Percentiles rank a stretch among this genome's conserved stretches.
Evolutionary conservation across 441 rosid genomes (phyloP).

Genomic region (Eruca vesicaria): DNA sequence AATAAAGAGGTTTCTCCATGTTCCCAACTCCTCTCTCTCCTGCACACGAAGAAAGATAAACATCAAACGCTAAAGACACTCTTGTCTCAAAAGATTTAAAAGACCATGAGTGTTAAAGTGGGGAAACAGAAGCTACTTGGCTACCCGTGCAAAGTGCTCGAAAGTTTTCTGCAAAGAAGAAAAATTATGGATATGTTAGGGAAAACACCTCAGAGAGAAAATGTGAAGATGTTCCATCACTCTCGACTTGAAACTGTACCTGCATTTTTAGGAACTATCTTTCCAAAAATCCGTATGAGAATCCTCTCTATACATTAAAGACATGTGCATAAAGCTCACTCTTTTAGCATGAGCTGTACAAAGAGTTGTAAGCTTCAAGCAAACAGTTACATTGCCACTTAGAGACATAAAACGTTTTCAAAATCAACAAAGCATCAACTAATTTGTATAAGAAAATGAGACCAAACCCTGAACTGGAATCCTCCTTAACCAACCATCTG

Average conservation of each 20-base stretch:
- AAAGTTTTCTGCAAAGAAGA: conserved; percentile 70
- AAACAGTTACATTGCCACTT: not conserved
- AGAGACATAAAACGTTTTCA: not conserved
- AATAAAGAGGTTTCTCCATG: conserved; percentile 51
- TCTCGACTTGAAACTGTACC: conserved; percentile 33
- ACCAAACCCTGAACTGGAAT: not conserved
- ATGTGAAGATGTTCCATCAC: not conserved
- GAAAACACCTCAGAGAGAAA: not conserved
- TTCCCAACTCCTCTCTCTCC: conserved; percentile 77
- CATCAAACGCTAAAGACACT: conserved; percentile 4
- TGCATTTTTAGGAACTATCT: conserved; percentile 53
- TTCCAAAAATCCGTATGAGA: conserved; percentile 78
- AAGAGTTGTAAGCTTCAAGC: not conserved
- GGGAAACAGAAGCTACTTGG: too few species aligned
- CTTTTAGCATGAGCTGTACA: not conserved
- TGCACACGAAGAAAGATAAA: conserved; percentile 24
- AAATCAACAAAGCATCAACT: not conserved
- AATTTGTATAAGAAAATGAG: not conserved
- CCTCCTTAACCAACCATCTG: too few species aligned
- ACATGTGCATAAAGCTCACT: not conserved
- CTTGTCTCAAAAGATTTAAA: not conserved
- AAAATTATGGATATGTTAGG: conserved; percentile 8
- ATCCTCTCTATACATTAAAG: conserved; percentile 57
- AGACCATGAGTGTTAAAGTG: too few species aligned
- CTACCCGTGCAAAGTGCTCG: too few species aligned